phyloP scores from a whole-genome alignment of 306 rosid species.

The Medicago ruthenica region DNA sequence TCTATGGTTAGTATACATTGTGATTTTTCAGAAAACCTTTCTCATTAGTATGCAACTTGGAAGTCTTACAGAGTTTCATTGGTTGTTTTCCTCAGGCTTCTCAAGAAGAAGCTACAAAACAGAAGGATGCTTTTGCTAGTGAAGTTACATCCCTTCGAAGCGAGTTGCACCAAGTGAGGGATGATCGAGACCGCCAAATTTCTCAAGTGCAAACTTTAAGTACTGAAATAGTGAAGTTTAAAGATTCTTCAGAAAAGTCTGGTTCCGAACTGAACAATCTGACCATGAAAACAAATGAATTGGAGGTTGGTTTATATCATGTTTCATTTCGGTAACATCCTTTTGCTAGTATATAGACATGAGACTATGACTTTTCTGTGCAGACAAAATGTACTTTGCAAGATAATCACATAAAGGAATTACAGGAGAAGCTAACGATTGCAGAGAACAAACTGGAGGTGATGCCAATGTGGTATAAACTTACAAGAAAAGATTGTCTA shows the following conservation, averaged over 20 bases:
- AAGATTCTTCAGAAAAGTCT: conserved; percentile 67
- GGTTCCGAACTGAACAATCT: conserved; percentile 64
- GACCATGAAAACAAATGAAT: conserved; percentile 58
- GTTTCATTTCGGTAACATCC: conserved; percentile 20
- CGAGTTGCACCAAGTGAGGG: conserved; percentile 84
- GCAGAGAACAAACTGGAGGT: conserved; percentile 90
- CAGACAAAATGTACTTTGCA: conserved; percentile 80
- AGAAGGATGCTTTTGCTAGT: conserved; percentile 76
- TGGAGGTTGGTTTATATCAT: conserved; percentile 70
- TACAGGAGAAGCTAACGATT: conserved; percentile 59
- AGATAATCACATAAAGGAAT: conserved; percentile 59
- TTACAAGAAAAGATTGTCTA: conserved; percentile 7
- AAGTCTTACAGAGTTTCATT: conserved; percentile 31
- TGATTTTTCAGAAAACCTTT: not conserved
- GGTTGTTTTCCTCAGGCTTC: conserved; percentile 63
- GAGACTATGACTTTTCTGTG: conserved; percentile 40
- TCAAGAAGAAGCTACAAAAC: conserved; percentile 92
- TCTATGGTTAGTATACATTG: conserved; percentile 64
- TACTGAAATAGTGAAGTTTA: conserved; percentile 66
- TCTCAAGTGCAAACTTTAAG: conserved; percentile 67
- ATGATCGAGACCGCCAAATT: conserved; percentile 69
- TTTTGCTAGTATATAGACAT: conserved; percentile 6
- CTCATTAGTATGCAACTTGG: conserved; percentile 3
- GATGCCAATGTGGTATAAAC: conserved; percentile 20
- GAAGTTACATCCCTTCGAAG: conserved; percentile 70